Evolutionary conservation across 2,329 filamentous ascomycete species (phyloP).

Genomic region (Exophiala calicioides): DNA sequence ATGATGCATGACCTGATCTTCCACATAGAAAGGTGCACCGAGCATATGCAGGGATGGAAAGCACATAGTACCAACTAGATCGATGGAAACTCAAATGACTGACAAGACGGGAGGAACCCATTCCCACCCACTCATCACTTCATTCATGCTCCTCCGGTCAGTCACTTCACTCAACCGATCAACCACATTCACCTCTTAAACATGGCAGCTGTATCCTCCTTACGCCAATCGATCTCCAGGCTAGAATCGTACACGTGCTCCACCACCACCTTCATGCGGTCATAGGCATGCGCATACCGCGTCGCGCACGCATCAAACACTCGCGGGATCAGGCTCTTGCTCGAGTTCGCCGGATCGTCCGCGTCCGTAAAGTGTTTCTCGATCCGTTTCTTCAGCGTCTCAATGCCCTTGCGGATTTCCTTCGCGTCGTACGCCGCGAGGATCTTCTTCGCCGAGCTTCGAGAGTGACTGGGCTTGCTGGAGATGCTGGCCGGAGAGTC

Average conservation of each 20-base stretch:
- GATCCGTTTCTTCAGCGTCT: conserved; percentile 82
- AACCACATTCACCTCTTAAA: conserved; percentile 46
- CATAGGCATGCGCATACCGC: conserved; percentile 56
- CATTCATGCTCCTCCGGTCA: no score
- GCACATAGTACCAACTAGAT: no score
- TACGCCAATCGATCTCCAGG: conserved; percentile 50
- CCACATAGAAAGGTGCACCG: no score
- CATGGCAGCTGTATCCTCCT: conserved; percentile 46
- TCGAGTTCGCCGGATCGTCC: conserved; percentile 67
- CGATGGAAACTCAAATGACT: no score
- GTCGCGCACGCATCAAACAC: conserved; percentile 62
- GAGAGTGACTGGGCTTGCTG: conserved; percentile 78
- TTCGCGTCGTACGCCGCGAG: conserved; percentile 77
- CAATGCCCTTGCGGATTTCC: conserved; percentile 86
- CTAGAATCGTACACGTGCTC: conserved; percentile 46
- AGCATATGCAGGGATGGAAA: no score
- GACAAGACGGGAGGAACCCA: no score
- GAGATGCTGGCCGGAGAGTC: conserved; percentile 64
- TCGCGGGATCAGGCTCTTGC: conserved; percentile 59
- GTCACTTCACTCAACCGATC: no score
- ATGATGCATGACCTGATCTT: no score
- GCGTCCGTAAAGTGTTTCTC: conserved; percentile 97
- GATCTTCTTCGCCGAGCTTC: conserved; percentile 81
- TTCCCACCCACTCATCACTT: no score
- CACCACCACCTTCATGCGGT: conserved; percentile 50